A percentile compares a stretch with the other conserved stretches of the same genome.
Evolutionary conservation across 768 basidiomycete genomes (phyloP).

Genomic region (Vararia minispora): DNA sequence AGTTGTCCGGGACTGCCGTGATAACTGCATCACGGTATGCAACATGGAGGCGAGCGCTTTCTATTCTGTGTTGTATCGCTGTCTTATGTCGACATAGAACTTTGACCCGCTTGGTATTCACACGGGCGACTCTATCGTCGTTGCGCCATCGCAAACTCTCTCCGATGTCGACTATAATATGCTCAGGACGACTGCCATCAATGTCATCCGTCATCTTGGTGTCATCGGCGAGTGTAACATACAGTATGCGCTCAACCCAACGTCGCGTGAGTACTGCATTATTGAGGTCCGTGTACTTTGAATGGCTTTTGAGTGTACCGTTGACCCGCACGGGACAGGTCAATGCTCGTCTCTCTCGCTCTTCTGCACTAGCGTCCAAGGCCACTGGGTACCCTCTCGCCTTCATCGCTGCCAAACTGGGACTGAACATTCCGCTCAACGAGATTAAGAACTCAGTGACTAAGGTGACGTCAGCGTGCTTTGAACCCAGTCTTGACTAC

Average conservation of each 20-base stretch:
- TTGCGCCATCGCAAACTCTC: conserved; percentile 95
- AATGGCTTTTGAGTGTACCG: no score
- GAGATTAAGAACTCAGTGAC: conserved; percentile 98
- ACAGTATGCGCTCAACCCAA: conserved; percentile 94
- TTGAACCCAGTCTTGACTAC: conserved; percentile 96
- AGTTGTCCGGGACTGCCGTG: conserved; percentile 92
- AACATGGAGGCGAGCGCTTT: conserved; percentile 94
- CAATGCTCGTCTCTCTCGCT: conserved; percentile 96
- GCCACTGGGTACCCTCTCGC: conserved; percentile 97
- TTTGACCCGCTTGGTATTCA: conserved; percentile 98
- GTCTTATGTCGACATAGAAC: conserved; percentile 46
- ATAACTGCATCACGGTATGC: conserved; percentile 99
- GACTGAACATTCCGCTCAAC: conserved; percentile 93
- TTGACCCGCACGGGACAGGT: no score
- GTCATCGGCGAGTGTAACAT: conserved; percentile 99
- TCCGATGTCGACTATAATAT: conserved; percentile 99
- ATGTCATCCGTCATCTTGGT: conserved; percentile 96
- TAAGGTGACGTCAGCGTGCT: conserved; percentile 93
- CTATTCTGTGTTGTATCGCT: neutral
- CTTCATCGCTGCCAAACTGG: conserved; percentile 97
- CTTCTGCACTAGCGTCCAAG: conserved; percentile 95
- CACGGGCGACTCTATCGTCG: conserved; percentile 96
- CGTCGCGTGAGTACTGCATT: conserved; percentile 94
- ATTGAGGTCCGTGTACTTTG: conserved; percentile 63
- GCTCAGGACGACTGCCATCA: conserved; percentile 96